A percentile compares a stretch with the other conserved stretches of the same genome.
phyloP scores from a whole-genome alignment of 495 filamentous ascomycete genomes.

The Hyaloscypha variabilis region DNA sequence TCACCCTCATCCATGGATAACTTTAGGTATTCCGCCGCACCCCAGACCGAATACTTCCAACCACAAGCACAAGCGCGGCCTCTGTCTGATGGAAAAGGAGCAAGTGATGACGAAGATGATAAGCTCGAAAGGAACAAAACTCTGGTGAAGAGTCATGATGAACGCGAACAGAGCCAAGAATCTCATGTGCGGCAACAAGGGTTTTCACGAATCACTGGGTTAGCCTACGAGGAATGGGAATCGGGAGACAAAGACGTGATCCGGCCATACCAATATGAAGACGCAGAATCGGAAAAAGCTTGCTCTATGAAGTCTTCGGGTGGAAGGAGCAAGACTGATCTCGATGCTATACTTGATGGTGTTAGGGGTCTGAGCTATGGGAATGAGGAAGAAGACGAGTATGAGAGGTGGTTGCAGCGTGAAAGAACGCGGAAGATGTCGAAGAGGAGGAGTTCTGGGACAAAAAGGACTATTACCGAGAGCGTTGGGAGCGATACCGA shows the following conservation, averaged over 20 bases:
- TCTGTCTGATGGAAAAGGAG: too few relatives aligned
- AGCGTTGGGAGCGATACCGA: slow-evolving; percentile 56
- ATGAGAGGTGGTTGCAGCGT: slow-evolving; percentile 22
- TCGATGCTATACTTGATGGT: slow-evolving; percentile 19
- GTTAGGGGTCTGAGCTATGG: slow-evolving; percentile 22
- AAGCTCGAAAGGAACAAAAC: too few relatives aligned
- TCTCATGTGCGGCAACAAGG: too few relatives aligned
- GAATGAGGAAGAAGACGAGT: slow-evolving; percentile 16
- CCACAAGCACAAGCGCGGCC: neutral
- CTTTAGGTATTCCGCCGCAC: slow-evolving; percentile 7
- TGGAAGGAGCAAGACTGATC: slow-evolving; percentile 10
- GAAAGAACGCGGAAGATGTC: slow-evolving; percentile 31
- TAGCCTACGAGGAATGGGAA: slow-evolving; percentile 28
- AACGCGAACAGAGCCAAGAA: too few relatives aligned
- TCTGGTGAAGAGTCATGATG: too few relatives aligned
- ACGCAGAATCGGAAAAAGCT: slow-evolving; percentile 29
- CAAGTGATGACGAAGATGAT: too few relatives aligned
- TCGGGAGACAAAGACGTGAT: slow-evolving; percentile 28
- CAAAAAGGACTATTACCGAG: slow-evolving; percentile 55
- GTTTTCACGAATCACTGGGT: too few relatives aligned
- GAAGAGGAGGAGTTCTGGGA: slow-evolving; percentile 52
- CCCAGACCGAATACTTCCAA: slow-evolving; percentile 7
- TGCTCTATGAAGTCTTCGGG: slow-evolving; percentile 12
- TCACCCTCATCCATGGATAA: slow-evolving; percentile 7
- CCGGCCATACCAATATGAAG: slow-evolving; percentile 31